Evolutionary conservation across 2,329 filamentous ascomycete species (phyloP).

Genomic region (Tolypocladium pustulatum): DNA sequence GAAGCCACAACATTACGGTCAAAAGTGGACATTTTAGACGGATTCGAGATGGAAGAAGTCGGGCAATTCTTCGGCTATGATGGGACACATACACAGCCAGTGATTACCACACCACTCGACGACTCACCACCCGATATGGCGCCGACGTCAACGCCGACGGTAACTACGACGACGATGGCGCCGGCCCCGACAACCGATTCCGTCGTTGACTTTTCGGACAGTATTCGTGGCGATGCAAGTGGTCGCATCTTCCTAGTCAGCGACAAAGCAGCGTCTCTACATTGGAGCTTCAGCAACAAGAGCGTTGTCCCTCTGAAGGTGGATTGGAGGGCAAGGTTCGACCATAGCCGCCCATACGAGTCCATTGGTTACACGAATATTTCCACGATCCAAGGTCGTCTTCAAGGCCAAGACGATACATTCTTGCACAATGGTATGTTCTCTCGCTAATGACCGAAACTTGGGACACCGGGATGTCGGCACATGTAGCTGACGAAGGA

Average conservation of each 20-base stretch:
- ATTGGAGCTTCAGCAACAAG: neutral
- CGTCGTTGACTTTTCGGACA: neutral
- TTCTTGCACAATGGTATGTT: neutral
- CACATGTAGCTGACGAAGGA: neutral
- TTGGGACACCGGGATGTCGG: no score
- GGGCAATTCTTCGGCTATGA: neutral
- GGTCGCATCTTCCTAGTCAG: neutral
- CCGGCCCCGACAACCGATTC: neutral
- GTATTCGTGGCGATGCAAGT: neutral
- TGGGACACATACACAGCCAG: neutral
- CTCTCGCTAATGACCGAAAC: neutral
- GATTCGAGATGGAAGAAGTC: neutral
- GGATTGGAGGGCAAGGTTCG: neutral
- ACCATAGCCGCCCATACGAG: neutral
- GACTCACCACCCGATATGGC: neutral
- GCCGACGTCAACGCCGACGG: neutral
- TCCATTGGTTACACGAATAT: neutral
- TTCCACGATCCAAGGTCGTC: rapidly evolving
- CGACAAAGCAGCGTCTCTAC: neutral
- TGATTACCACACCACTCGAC: neutral
- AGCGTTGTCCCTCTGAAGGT: neutral
- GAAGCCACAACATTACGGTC: neutral
- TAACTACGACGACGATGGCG: neutral
- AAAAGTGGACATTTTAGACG: neutral
- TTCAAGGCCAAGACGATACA: no score